A percentile compares a stretch with the other conserved stretches of the same genome.
These are phyloP conservation scores for Malassezia brasiliensis DNA, from an alignment of 1,284 basidiomycete species.

Conservation along the genomic window DNA sequence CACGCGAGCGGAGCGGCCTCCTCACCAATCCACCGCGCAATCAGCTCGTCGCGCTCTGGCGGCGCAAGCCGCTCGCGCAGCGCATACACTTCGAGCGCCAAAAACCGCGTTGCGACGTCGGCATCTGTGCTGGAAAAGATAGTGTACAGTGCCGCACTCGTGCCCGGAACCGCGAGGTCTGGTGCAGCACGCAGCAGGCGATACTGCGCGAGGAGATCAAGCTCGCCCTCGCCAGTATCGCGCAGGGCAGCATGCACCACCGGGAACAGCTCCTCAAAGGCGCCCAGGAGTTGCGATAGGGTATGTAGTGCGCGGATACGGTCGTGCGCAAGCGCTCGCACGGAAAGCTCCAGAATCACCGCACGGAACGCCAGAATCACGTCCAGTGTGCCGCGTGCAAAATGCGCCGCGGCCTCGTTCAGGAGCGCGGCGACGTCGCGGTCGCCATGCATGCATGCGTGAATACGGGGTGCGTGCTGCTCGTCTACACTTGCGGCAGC, in stretches of 20 bases:
- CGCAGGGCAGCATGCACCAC: background rate
- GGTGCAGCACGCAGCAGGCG: slow-evolving; percentile 20
- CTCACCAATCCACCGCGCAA: slow-evolving; percentile 19
- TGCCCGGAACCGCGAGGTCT: slow-evolving; percentile 1
- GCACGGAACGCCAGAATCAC: slow-evolving; percentile 40
- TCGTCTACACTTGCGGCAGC: background rate
- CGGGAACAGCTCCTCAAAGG: slow-evolving; percentile 27
- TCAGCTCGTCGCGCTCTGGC: slow-evolving; percentile 18
- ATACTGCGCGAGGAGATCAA: slow-evolving; percentile 19
- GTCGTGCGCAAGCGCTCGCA: slow-evolving; percentile 3
- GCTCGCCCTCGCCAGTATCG: slow-evolving; percentile 18
- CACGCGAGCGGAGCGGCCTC: background rate
- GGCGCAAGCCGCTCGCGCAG: slow-evolving; percentile 25
- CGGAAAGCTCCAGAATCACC: slow-evolving; percentile 39
- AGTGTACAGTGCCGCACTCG: slow-evolving; percentile 17
- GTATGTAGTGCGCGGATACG: slow-evolving; percentile 20
- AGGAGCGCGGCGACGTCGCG: background rate
- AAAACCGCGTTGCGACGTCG: slow-evolving; percentile 16
- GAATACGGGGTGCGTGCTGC: background rate
- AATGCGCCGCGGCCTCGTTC: slow-evolving; percentile 20
- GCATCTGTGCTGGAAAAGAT: slow-evolving; percentile 11
- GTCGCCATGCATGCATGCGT: slow-evolving; percentile 1
- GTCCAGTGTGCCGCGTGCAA: slow-evolving; percentile 30
- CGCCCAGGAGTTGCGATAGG: slow-evolving; percentile 28
- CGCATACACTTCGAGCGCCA: slow-evolving; percentile 28